Evolutionary conservation across 257 asterid species (phyloP).

Genomic region (Osmanthus fragrans): DNA sequence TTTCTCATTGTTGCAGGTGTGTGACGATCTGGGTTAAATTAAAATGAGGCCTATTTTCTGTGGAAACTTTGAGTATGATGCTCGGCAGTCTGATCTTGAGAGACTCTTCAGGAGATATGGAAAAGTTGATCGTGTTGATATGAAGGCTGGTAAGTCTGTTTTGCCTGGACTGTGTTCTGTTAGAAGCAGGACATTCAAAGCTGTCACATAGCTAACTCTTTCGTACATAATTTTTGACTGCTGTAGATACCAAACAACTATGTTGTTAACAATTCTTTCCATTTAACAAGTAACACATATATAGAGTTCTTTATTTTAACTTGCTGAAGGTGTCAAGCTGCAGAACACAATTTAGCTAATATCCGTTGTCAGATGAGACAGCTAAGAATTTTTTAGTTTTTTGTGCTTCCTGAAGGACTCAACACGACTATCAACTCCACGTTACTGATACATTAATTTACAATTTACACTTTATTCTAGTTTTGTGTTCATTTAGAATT

Average conservation of each 20-base stretch:
- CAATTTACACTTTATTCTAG: background rate
- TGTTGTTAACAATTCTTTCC: constrained; percentile 1
- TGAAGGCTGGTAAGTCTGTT: constrained; percentile 75
- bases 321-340: background rate
- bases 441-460: background rate
- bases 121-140: constrained; percentile 74
- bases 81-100: constrained; percentile 80
- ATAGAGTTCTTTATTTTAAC: background rate
- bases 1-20: constrained; percentile 20
- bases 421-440: background rate
- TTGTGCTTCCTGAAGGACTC: background rate
- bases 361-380: background rate
- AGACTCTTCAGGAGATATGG: constrained; percentile 77
- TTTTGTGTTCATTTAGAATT: background rate
- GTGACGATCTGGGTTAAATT: constrained; percentile 21
- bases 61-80: constrained; percentile 76
- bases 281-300: constrained; percentile 6
- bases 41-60: constrained; percentile 78
- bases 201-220: background rate
- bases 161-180: background rate
- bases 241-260: background rate
- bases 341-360: background rate
- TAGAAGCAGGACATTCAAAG: background rate
- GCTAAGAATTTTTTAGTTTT: background rate
- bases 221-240: background rate